Evolutionary conservation across 192 early-diverging fungal genomes (phyloP), one percentile per base, ranked within the genome.

Genomic region (Linnemannia schmuckeri): DNA sequence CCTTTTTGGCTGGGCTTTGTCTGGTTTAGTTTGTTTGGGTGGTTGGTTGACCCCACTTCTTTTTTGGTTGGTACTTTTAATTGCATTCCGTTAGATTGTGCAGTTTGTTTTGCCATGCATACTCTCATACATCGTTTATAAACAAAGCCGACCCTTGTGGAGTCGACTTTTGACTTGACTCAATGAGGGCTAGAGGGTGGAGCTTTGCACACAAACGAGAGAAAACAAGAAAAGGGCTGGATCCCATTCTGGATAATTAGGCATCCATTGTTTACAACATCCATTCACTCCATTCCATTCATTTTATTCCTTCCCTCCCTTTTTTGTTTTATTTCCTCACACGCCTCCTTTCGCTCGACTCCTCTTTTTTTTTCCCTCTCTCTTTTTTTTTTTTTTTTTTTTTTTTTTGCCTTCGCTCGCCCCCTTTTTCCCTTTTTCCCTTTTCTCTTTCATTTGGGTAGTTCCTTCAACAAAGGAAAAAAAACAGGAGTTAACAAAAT

Each of bases 231-330:
- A 15, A 66, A 61, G n/a, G 61, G 61, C 61, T 66, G 61, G 61
- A 66, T 66, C 30, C 61, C 30, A 66, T 66, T 15, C 30, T 66
- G 61, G 61, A 66, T 66, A 66, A 66, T 66, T 66, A 33, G 61
- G 8, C 55, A 27, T n/a, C 9, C 55, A 27, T 27, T 27, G 1
- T n/a, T 61, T 61, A 61, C 55, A 6, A 61, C 55, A 61, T 61
- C 24, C 27, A 9, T 30, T 66, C n/a, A 24, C 7, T 30, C 55
- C n/a, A 27, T 57, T 57, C 52, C 57, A 30, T 61, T 61, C 57
- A 24, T n/a, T 61, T 24, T 10, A 27, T 66, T 30, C n/a, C n/a
- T 66, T 66, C 61, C 30, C 4, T 33, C 30, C 13, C 33, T 33
- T 24, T 33, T 33, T 12, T 66, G 27, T 61, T 27, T 27, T 27